Evolutionary conservation across 345 rosid genomes (phyloP), one percentile per base, ranked within the genome.

Genomic region (Viola odorata): DNA sequence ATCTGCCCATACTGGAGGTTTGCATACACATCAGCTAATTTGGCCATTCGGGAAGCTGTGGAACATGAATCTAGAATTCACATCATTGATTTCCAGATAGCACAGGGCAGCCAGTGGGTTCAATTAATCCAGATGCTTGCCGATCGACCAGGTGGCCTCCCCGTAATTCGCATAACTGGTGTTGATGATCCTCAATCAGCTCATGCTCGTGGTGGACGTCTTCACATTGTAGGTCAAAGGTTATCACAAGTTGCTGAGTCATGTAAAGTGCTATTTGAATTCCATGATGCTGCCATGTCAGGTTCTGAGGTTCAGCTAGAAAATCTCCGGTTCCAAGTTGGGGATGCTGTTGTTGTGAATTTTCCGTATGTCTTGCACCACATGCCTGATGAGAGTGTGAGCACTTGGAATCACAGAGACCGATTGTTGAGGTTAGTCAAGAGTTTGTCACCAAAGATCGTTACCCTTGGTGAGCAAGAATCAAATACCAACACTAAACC

Each of bases 351-450:
- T 5, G 85, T 80, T 5, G 97, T 90, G 75, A 94, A 85, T 75
- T 85, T 88, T 66, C 99, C 99, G 0, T 94, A 60, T 23, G 78
- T 90, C 47, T 68, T 94, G 77, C 99, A 90, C 73, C 99, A 94
- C 83, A 90, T 94, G 91, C 97, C 97, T 5, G 99, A 94, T 53
- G 99, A 94, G 84, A 94, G 97, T 37, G 99, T 90, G 55, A 85
- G 80, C 75, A 85, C 65, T 0, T 55, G 63, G 63, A 94, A 88
- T 73, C 97, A 86, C 63, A 81, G 99, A 58, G 99, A 94, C 68
- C 69, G 87, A 61, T 59, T 94, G 57, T 64, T 94, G 54, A 83
- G 91, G 71, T 69, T 94, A 64, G 84, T 90, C 45, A 94, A 90
- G 78, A 86, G 96, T 69, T 74, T 94, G 68, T 84, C 88, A 2